Evolutionary conservation across 768 basidiomycete genomes (phyloP), one percentile per base, ranked within the genome.

Genomic region (Lyophyllum semitale): DNA sequence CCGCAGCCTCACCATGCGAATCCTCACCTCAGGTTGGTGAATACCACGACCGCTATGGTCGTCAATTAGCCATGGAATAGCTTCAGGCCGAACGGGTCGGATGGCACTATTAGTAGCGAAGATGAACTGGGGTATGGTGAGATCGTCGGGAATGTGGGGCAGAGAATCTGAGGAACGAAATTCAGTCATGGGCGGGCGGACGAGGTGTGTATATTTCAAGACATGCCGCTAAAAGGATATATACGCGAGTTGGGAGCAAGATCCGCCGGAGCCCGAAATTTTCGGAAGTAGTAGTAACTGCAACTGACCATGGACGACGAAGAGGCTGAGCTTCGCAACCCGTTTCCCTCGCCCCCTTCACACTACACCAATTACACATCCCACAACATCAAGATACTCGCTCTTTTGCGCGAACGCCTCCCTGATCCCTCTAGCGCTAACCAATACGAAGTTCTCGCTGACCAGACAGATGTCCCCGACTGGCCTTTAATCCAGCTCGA

Each of bases 281-380:
- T 5, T 30, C 29, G 29, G 11, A 18, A 40, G 7, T 20, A 40
- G 6, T 15, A 7, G 7, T n/a, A 17, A 17, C 38, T n/a, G 23
- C 27, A 41, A 55, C 53, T 25, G 50, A 62, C 52, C 58, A 86
- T 86, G 83, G 84, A 87, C 64, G 87, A 89, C 55, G 86, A 91
- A 58, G 87, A 87, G 52, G 79, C 85, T 52, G 89, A 91, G 62
- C 77, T 93, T 43, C 83, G 88, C 63, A 93, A 91, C 70, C 91
- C 90, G 9, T 96, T 95, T 68, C 94, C 94, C 23, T 90, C 90
- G 4, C 93, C 93, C 0, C 91, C 93, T 0, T 89, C 89, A 13
- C 89, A 91, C 66, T 93, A 93, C 70, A 79, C 80, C 9, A 85
- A 85, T 53, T 94, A 92, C 68, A 87, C 92, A 0, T 58, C 80